These are phyloP conservation scores for Craterostigma plantagineum DNA, from an alignment of 257 asterid genomes.

Conservation along the genomic window DNA sequence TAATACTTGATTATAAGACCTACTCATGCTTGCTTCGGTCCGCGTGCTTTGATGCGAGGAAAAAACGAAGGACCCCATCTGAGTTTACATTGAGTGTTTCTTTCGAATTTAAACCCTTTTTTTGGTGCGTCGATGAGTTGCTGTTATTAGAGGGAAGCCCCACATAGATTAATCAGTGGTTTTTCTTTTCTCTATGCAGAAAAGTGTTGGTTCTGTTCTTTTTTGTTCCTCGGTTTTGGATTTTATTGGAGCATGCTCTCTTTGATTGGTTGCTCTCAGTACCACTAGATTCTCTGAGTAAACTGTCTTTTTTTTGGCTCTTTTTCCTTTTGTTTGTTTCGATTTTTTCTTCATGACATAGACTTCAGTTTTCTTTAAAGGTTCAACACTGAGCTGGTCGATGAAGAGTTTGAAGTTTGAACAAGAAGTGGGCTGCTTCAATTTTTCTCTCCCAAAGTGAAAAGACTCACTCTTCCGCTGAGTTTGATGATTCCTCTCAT, in stretches of 20 bases:
- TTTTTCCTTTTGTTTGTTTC: constrained; percentile 6
- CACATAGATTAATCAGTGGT: constrained; percentile 42
- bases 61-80: constrained; percentile 25
- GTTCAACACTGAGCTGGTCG: constrained; percentile 1
- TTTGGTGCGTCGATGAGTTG: constrained; percentile 16
- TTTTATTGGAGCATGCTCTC: constrained; percentile 34
- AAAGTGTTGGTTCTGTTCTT: constrained; percentile 9
- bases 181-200: constrained; percentile 13
- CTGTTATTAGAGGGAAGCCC: constrained; percentile 34
- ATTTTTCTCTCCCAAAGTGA: constrained; percentile 7
- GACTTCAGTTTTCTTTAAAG: constrained; percentile 7
- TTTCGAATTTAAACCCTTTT: constrained; percentile 11
- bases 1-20: constrained; percentile 22
- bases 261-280: constrained; percentile 32
- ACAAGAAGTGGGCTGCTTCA: constrained; percentile 9
- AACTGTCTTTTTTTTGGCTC: constrained; percentile 13
- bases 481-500: not conserved
- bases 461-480: constrained; percentile 11
- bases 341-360: not conserved
- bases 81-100: not conserved
- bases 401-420: constrained; percentile 8
- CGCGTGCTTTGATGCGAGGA: constrained; percentile 68
- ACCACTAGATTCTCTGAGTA: constrained; percentile 32
- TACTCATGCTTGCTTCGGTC: constrained; percentile 63
- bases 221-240: constrained; percentile 52